Percentiles rank a stretch among this genome's conserved stretches.
Conservation (phyloP, 441 rosid species). For the Theobroma grandiflorum region DNA sequence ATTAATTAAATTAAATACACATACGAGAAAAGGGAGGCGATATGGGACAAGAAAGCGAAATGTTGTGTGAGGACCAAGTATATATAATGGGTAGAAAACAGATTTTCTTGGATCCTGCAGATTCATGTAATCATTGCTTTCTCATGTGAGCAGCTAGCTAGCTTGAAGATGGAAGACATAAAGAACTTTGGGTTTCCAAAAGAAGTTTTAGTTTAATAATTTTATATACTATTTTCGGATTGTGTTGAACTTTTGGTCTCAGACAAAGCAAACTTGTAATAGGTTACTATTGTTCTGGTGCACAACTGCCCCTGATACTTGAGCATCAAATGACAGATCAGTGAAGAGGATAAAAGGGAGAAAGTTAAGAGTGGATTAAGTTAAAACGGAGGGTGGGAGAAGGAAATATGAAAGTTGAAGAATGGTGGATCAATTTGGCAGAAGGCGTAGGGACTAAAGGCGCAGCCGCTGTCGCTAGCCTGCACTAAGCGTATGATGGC, state of each 20-base stretch:
- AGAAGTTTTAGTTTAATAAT: too few species aligned
- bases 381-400: conserved; percentile 18
- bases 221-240: not conserved
- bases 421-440: conserved; percentile 12
- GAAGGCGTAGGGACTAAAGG: conserved; percentile 37
- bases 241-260: not conserved
- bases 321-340: conserved; percentile 1
- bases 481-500: conserved; percentile 32
- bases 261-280: not conserved
- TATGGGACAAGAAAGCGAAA: not conserved
- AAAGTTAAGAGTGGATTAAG: not conserved
- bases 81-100: not conserved
- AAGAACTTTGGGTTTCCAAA: too few species aligned
- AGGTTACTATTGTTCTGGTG: not conserved
- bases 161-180: not conserved
- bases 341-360: not conserved
- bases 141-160: not conserved
- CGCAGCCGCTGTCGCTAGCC: conserved; percentile 38
- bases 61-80: not conserved
- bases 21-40: not conserved
- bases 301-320: not conserved
- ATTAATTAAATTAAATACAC: not conserved
- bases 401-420: conserved; percentile 11
- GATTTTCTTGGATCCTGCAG: conserved; percentile 4
- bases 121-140: not conserved